Percentiles rank a stretch among this genome's conserved stretches.
These are phyloP conservation scores for Leccinum pachyderme DNA, from an alignment of 1,284 basidiomycete species.

Conservation along the genomic window DNA sequence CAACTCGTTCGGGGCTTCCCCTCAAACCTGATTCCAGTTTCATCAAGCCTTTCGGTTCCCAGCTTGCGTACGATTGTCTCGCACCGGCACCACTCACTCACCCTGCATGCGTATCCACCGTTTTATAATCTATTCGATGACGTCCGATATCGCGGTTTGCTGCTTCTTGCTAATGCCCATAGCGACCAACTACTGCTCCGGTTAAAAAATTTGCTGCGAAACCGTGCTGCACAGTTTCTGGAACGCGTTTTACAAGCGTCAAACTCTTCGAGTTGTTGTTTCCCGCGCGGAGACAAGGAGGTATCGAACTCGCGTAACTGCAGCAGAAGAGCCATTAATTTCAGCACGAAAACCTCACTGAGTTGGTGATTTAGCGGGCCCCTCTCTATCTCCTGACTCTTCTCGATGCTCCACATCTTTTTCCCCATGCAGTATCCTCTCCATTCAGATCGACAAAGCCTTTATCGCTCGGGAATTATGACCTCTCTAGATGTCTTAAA, in stretches of 20 bases:
- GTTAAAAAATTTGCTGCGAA: neutral
- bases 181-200: neutral
- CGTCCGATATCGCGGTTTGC: neutral
- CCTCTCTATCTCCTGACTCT: neutral
- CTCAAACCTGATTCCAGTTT: neutral
- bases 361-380: neutral
- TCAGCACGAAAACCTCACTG: neutral
- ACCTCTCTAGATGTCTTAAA: neutral
- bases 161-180: neutral
- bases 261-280: neutral
- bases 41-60: neutral
- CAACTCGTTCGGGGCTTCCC: neutral
- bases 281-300: neutral
- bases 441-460: neutral
- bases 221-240: neutral
- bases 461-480: neutral
- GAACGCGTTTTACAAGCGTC: neutral
- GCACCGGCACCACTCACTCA: neutral
- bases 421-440: neutral
- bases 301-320: neutral
- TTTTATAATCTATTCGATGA: neutral
- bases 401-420: neutral
- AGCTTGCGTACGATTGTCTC: neutral
- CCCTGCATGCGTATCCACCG: neutral
- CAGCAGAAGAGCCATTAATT: neutral